Evolutionary conservation across 2,329 filamentous ascomycete species (phyloP).

Genomic region (Furcasterigmium sp.): DNA sequence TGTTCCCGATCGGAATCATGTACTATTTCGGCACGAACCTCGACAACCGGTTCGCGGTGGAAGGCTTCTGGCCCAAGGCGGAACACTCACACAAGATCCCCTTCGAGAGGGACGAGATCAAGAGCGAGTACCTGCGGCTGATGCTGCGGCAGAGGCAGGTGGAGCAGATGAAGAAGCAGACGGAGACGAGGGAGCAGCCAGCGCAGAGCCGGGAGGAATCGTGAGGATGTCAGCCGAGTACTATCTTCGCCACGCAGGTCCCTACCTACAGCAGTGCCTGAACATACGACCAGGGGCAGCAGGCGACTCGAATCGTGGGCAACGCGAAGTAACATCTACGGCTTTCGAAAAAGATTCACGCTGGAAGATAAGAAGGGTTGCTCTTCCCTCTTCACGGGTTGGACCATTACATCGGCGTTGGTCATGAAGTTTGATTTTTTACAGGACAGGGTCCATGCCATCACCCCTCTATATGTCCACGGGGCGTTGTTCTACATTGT

Average conservation of each 20-base stretch:
- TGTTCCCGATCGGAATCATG: conserved; percentile 99
- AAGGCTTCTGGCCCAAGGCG: conserved; percentile 87
- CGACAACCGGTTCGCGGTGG: conserved; percentile 82
- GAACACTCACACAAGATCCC: conserved; percentile 74
- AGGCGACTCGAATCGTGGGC: too few relatives aligned
- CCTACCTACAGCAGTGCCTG: too few relatives aligned
- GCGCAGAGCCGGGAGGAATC: conserved; percentile 17
- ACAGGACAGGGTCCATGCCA: too few relatives aligned
- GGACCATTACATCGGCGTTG: too few relatives aligned
- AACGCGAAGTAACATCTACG: too few relatives aligned
- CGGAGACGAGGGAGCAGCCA: conserved; percentile 25
- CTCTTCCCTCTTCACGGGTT: too few relatives aligned
- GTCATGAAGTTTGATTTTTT: too few relatives aligned
- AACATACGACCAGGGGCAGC: too few relatives aligned
- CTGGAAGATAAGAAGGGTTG: too few relatives aligned
- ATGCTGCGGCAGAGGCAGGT: conserved; percentile 64
- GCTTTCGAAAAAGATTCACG: too few relatives aligned
- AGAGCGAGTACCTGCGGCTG: conserved; percentile 71
- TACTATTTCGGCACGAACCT: conserved; percentile 99
- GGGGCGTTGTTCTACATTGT: neutral
- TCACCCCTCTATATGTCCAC: neutral
- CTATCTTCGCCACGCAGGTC: too few relatives aligned
- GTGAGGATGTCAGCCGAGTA: too few relatives aligned
- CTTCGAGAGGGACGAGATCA: conserved; percentile 75
- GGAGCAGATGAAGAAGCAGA: conserved; percentile 57